Percentiles rank a stretch among this genome's conserved stretches.
phyloP scores from a whole-genome alignment of 495 filamentous ascomycete species.

The Daldinia childiae region DNA sequence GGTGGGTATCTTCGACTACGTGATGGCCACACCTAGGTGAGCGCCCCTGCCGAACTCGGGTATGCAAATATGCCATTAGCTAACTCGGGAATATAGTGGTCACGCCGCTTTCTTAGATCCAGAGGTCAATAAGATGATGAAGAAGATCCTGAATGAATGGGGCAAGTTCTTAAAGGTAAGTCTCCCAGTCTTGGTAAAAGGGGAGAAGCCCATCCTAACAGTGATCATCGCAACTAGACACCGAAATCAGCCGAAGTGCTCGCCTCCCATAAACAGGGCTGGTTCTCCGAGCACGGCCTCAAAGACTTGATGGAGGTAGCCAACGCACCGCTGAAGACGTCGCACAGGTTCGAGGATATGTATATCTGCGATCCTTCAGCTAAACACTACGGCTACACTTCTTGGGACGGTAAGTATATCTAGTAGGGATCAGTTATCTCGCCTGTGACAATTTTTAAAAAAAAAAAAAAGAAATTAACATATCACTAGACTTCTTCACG shows the following conservation, averaged over 20 bases:
- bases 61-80: constrained; percentile 50
- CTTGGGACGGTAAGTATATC: constrained; percentile 68
- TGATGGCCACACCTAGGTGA: constrained; percentile 73
- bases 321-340: constrained; percentile 54
- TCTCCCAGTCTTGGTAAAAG: neutral
- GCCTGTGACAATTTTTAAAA: neutral
- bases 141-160: constrained; percentile 75
- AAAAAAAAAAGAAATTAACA: neutral
- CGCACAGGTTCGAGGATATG: constrained; percentile 61
- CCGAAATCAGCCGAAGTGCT: constrained; percentile 68
- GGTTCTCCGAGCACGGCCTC: constrained; percentile 66
- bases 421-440: neutral
- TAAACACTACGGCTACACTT: constrained; percentile 68
- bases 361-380: constrained; percentile 60
- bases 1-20: constrained; percentile 75
- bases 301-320: constrained; percentile 59
- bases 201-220: neutral
- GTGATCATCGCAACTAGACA: constrained; percentile 43
- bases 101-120: constrained; percentile 72
- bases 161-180: constrained; percentile 63
- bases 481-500: constrained; percentile 70
- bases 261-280: constrained; percentile 58
- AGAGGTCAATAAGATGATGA: constrained; percentile 73
- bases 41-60: constrained; percentile 52
- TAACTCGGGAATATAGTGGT: constrained; percentile 64